A percentile compares a stretch with the other conserved stretches of the same genome.
phyloP scores from a whole-genome alignment of 2,329 filamentous ascomycete species.

The Calonectria henricotiae region DNA sequence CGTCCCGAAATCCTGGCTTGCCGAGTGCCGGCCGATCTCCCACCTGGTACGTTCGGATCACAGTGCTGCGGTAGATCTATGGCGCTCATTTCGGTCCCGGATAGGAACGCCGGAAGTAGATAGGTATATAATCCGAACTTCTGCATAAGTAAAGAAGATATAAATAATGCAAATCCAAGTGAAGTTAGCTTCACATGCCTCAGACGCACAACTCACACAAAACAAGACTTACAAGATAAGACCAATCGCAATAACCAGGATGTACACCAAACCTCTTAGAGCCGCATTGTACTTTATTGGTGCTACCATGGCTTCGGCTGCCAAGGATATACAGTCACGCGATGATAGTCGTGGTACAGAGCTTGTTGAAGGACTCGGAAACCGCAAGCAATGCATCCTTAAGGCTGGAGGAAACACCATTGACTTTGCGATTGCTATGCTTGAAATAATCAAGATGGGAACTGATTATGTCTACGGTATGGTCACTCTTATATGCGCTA shows the following conservation, averaged over 20 bases:
- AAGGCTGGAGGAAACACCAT: constrained; percentile 27
- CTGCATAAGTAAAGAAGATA: not conserved
- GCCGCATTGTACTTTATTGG: constrained; percentile 1
- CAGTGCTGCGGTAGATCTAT: no score
- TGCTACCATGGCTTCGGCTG: not conserved
- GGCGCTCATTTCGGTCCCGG: not conserved
- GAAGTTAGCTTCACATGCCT: not conserved
- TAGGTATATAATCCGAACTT: no score
- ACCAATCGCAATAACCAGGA: not conserved
- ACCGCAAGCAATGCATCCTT: constrained; percentile 9
- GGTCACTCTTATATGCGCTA: not conserved
- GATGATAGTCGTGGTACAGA: constrained; percentile 5
- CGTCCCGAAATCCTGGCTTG: not conserved
- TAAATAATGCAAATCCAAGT: not conserved
- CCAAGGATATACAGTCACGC: not conserved
- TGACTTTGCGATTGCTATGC: constrained; percentile 27
- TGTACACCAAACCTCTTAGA: not conserved
- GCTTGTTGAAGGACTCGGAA: constrained; percentile 11
- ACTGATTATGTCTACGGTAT: constrained; percentile 24
- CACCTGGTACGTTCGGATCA: not conserved
- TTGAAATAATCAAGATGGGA: constrained; percentile 24
- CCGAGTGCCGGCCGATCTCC: not conserved
- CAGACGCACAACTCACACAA: not conserved
- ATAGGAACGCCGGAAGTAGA: not conserved
- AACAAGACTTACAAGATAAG: not conserved